Conservation (phyloP, 129 eudicot species). For the Saposhnikovia divaricata region DNA sequence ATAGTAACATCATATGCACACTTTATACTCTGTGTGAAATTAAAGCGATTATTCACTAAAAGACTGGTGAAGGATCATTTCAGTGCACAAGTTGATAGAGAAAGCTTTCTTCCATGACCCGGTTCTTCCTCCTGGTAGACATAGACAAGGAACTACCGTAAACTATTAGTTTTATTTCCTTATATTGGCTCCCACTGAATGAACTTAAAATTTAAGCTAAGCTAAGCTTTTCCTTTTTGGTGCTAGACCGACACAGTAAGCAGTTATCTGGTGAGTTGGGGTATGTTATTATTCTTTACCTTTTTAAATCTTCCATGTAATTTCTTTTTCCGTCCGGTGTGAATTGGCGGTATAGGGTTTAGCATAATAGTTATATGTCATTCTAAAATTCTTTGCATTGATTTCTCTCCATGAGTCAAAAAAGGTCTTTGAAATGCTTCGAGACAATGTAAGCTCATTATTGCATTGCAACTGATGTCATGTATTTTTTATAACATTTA, state of each 20-base stretch:
- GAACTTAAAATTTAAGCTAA: background rate
- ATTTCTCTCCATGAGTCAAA: background rate
- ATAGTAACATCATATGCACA: background rate
- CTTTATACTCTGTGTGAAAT: too few species aligned
- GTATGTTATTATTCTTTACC: background rate
- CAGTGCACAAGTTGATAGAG: background rate
- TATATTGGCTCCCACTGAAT: background rate
- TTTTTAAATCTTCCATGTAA: background rate
- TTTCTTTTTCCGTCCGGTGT: background rate
- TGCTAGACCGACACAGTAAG: background rate
- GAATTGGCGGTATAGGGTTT: background rate
- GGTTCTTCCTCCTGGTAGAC: background rate
- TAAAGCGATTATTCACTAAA: background rate
- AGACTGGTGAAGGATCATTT: background rate
- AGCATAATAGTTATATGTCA: background rate
- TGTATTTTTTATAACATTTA: slow-evolving; percentile 1
- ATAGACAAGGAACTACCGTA: background rate
- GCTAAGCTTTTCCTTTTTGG: background rate
- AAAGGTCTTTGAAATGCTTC: background rate
- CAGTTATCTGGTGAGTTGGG: background rate
- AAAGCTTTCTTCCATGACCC: background rate
- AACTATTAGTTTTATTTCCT: background rate
- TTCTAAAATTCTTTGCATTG: background rate
- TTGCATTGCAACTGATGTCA: background rate
- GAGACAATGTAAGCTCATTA: background rate